These are phyloP conservation scores for Lolium perenne DNA, from an alignment of 176 grass and related monocot species.

Conservation along the genomic window DNA sequence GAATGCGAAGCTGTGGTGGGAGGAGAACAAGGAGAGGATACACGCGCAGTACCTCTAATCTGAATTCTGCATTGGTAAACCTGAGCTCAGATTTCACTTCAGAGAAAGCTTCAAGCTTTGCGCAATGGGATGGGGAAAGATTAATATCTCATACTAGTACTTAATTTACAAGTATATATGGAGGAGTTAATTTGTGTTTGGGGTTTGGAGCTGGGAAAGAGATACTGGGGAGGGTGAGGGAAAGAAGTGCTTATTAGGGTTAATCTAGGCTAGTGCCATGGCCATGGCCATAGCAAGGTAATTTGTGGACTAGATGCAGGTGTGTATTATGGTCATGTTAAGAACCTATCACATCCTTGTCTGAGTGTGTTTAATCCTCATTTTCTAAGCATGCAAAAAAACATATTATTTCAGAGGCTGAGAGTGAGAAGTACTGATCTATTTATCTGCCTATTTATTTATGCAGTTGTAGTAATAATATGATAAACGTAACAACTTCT, in stretches of 20 bases:
- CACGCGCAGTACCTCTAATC: slow-evolving; percentile 65
- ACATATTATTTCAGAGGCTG: not conserved
- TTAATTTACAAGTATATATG: slow-evolving; percentile 43
- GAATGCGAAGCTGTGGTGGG: slow-evolving; percentile 85
- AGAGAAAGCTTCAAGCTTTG: not conserved
- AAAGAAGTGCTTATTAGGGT: slow-evolving; percentile 28
- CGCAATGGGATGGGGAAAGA: slow-evolving; percentile 32
- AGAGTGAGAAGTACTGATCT: not conserved
- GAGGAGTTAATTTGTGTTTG: slow-evolving; percentile 16
- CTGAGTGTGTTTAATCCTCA: slow-evolving; percentile 22
- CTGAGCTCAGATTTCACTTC: not conserved
- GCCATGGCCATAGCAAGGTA: slow-evolving; percentile 4
- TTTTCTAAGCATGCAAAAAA: not conserved
- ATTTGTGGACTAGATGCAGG: slow-evolving; percentile 20
- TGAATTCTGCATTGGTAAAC: not conserved
- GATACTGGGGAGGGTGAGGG: not conserved
- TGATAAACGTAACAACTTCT: not conserved
- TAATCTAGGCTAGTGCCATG: slow-evolving; percentile 9
- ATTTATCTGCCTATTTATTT: not conserved
- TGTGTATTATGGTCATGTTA: slow-evolving; percentile 37
- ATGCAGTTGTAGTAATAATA: not conserved
- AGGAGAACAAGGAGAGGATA: slow-evolving; percentile 91
- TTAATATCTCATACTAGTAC: slow-evolving; percentile 21
- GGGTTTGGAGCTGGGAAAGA: slow-evolving; percentile 46
- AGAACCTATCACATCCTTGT: slow-evolving; percentile 36